phyloP scores from a whole-genome alignment of 345 rosid species.

The Euphorbia pulcherrima region DNA sequence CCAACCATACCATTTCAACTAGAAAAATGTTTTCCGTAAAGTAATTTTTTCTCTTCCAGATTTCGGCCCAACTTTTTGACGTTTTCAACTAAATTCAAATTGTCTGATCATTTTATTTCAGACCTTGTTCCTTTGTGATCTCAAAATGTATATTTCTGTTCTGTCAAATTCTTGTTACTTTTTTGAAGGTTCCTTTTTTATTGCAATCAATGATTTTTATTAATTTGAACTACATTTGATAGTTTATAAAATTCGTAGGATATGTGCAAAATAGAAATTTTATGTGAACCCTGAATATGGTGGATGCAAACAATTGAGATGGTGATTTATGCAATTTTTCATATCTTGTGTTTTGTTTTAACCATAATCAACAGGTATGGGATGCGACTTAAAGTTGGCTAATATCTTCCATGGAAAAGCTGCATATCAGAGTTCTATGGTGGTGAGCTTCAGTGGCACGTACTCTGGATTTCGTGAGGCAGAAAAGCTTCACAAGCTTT shows the following conservation, averaged over 20 bases:
- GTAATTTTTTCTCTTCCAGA: not conserved
- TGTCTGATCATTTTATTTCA: not conserved
- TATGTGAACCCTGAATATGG: not conserved
- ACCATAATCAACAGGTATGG: slow-evolving; percentile 32
- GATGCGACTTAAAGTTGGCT: slow-evolving; percentile 28
- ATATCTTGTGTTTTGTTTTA: slow-evolving; percentile 3
- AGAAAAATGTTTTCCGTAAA: slow-evolving; percentile 5
- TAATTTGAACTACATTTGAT: not conserved
- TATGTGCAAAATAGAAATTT: not conserved
- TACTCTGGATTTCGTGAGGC: slow-evolving; percentile 46
- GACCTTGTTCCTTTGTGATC: not conserved
- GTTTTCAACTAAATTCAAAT: not conserved
- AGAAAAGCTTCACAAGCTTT: slow-evolving; percentile 39
- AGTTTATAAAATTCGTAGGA: slow-evolving; percentile 2
- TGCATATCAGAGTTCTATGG: slow-evolving; percentile 45
- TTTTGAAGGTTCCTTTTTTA: not conserved
- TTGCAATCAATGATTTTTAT: not conserved
- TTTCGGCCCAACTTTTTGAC: not conserved
- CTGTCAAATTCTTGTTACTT: not conserved
- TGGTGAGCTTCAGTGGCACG: slow-evolving; percentile 39
- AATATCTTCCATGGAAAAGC: slow-evolving; percentile 45
- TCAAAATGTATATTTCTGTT: not conserved
- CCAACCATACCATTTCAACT: not conserved
- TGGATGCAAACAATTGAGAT: slow-evolving; percentile 10
- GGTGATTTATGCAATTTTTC: not conserved